Conservation (phyloP, 2,329 filamentous ascomycete species). For the Paracoccidioides brasiliensis region DNA sequence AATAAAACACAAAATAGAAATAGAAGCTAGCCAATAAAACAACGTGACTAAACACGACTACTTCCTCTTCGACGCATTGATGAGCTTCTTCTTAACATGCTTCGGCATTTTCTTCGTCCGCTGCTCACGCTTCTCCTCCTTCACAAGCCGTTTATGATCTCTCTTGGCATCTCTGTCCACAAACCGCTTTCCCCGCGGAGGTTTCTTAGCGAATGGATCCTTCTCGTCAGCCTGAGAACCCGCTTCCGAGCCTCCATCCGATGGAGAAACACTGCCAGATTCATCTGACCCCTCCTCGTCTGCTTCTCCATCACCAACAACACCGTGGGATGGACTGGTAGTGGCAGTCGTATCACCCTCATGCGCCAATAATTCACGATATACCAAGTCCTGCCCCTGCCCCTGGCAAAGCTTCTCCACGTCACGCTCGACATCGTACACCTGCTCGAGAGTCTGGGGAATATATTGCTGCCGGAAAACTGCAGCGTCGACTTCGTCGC, state of each 20-base stretch:
- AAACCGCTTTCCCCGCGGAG: slow-evolving; percentile 68
- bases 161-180: slow-evolving; percentile 86
- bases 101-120: slow-evolving; percentile 94
- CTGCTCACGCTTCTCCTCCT: slow-evolving; percentile 91
- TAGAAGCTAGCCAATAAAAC: not conserved
- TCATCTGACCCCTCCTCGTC: slow-evolving; percentile 24
- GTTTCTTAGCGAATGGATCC: slow-evolving; percentile 50
- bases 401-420: slow-evolving; percentile 63
- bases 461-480: slow-evolving; percentile 96
- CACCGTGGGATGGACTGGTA: slow-evolving; percentile 3
- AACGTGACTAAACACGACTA: slow-evolving; percentile 9
- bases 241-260: slow-evolving; percentile 28
- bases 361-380: slow-evolving; percentile 69
- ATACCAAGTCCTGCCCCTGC: slow-evolving; percentile 64
- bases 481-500: slow-evolving; percentile 65
- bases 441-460: slow-evolving; percentile 85
- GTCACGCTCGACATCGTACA: slow-evolving; percentile 91
- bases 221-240: slow-evolving; percentile 23
- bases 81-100: slow-evolving; percentile 80
- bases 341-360: slow-evolving; percentile 32
- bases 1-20: not conserved
- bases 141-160: slow-evolving; percentile 77
- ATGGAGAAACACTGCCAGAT: slow-evolving; percentile 27
- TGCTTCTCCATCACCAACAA: slow-evolving; percentile 12
- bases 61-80: slow-evolving; percentile 37